Evolutionary conservation across 495 filamentous ascomycete species (phyloP).

Genomic region (Neurospora cerealis): DNA sequence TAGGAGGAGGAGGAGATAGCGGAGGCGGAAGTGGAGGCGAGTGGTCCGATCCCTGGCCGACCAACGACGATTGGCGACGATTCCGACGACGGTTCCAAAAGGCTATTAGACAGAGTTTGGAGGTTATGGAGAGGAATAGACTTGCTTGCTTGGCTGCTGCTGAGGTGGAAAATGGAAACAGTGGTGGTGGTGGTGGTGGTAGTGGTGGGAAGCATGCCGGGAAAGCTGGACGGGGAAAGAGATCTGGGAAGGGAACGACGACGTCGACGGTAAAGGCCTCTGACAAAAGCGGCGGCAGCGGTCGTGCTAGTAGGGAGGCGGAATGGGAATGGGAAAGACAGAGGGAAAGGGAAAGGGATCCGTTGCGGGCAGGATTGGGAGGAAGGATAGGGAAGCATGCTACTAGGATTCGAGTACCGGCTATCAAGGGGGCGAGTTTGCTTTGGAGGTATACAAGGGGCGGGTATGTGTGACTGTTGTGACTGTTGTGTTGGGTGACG

Average conservation of each 20-base stretch:
- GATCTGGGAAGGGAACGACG: not conserved
- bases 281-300: not conserved
- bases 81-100: constrained; percentile 26
- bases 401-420: constrained; percentile 10
- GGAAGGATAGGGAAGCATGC: not conserved
- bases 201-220: not conserved
- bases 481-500: not conserved
- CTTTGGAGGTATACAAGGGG: constrained; percentile 26
- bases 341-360: not conserved
- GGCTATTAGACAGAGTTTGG: constrained; percentile 20
- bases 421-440: constrained; percentile 24
- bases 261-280: not conserved
- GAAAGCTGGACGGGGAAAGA: not conserved
- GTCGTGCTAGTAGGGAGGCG: not conserved
- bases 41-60: constrained; percentile 31
- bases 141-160: not conserved
- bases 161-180: not conserved
- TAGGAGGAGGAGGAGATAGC: constrained; percentile 2
- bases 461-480: constrained; percentile 12
- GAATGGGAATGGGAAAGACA: constrained; percentile 3
- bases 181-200: not conserved
- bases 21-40: constrained; percentile 14
- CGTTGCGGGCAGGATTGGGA: not conserved
- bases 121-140: constrained; percentile 8
- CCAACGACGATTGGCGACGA: constrained; percentile 30